Evolutionary conservation across 1,284 basidiomycete genomes (phyloP).

Genomic region (Tilletia indica): DNA sequence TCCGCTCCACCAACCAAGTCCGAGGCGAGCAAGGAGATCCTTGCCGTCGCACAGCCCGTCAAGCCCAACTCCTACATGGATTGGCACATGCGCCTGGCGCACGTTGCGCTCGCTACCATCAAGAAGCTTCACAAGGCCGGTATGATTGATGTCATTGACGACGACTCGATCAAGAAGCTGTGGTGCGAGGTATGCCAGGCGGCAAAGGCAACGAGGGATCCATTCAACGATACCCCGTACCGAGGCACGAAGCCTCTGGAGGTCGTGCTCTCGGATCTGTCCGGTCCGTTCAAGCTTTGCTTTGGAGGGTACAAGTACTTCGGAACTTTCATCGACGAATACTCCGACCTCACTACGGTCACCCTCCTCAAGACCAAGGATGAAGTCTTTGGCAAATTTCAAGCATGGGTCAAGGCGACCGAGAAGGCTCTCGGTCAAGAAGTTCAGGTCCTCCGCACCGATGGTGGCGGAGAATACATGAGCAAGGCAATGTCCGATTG

Average conservation of each 20-base stretch:
- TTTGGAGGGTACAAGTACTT: background rate
- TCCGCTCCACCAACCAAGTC: background rate
- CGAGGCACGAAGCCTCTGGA: background rate
- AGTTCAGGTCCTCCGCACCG: background rate
- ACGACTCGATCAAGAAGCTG: background rate
- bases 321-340: constrained; percentile 1
- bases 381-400: background rate
- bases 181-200: constrained; percentile 7
- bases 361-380: constrained; percentile 1
- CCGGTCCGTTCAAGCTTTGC: background rate
- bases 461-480: background rate
- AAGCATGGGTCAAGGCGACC: constrained; percentile 1
- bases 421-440: background rate
- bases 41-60: background rate
- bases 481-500: background rate
- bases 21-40: background rate
- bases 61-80: no score
- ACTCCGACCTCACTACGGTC: background rate
- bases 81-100: no score
- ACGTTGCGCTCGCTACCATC: no score
- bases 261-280: background rate
- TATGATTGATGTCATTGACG: no score
- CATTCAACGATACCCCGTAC: background rate
- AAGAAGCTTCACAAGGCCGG: no score
- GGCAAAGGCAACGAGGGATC: background rate